Percentiles rank a stretch among this genome's conserved stretches.
These are phyloP conservation scores for Mycena olivaceomarginata DNA, from an alignment of 768 basidiomycete species.

Conservation along the genomic window DNA sequence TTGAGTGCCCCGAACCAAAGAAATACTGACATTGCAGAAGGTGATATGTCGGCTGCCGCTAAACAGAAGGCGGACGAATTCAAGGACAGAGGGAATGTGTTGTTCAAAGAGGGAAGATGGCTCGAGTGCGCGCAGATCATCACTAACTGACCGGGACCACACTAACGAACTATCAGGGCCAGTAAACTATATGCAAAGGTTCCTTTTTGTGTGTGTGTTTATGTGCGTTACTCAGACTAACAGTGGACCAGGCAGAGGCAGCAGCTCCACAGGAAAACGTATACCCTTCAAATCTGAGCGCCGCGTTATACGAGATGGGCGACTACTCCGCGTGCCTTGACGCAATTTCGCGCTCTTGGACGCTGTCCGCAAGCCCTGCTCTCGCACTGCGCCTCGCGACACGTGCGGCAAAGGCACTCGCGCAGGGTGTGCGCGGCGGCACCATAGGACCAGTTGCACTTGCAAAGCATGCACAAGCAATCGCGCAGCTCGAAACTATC, in stretches of 20 bases:
- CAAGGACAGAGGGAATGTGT: slow-evolving; percentile 52
- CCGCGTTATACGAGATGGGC: slow-evolving; percentile 53
- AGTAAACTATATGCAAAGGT: slow-evolving; percentile 42
- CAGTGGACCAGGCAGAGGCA: slow-evolving; percentile 45
- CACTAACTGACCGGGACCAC: neutral
- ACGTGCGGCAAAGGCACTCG: slow-evolving; percentile 49
- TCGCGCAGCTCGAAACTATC: slow-evolving; percentile 32
- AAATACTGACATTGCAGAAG: neutral
- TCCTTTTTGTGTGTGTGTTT: neutral
- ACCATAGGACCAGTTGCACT: slow-evolving; percentile 25
- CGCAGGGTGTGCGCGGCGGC: slow-evolving; percentile 46
- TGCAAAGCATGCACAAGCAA: slow-evolving; percentile 10
- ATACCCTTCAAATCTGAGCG: slow-evolving; percentile 54
- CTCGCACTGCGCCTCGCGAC: slow-evolving; percentile 46
- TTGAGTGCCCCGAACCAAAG: neutral
- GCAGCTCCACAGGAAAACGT: slow-evolving; percentile 45
- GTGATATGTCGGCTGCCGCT: slow-evolving; percentile 4
- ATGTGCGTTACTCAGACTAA: neutral
- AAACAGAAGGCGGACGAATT: slow-evolving; percentile 27
- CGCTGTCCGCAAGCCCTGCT: slow-evolving; percentile 23
- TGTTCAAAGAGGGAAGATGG: slow-evolving; percentile 50
- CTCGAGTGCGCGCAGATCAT: slow-evolving; percentile 41
- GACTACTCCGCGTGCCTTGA: slow-evolving; percentile 46
- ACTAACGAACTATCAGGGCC: slow-evolving; percentile 30
- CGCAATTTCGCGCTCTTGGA: slow-evolving; percentile 48